Percentiles rank a stretch among this genome's conserved stretches.
phyloP scores from a whole-genome alignment of 1,139 yeast genomes.

The Saccharomycopsis phalli region DNA sequence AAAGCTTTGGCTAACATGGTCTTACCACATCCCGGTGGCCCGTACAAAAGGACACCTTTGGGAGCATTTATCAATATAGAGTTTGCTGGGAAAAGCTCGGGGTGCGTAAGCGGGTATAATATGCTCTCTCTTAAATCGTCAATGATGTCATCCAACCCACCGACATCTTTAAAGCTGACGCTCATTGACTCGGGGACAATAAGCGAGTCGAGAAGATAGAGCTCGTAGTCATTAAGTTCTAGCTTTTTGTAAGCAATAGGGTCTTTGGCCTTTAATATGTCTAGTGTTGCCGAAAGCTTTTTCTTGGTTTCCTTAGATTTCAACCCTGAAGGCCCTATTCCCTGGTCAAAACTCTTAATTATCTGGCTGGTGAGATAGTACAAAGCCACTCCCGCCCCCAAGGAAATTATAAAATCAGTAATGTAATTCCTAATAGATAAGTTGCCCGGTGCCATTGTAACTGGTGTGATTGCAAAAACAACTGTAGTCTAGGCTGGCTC shows the following conservation, averaged over 20 bases:
- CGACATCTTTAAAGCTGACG: conserved; percentile 58
- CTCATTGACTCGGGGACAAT: conserved; percentile 47
- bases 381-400: conserved; percentile 19
- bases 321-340: conserved; percentile 14
- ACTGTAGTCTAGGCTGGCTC: too few relatives aligned
- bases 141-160: conserved; percentile 76
- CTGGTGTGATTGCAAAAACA: too few relatives aligned
- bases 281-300: conserved; percentile 12
- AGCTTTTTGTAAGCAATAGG: conserved; percentile 25
- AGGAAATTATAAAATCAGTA: conserved; percentile 16
- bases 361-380: conserved; percentile 17
- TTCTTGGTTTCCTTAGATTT: conserved; percentile 18
- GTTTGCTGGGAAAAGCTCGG: conserved; percentile 54
- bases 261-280: conserved; percentile 10
- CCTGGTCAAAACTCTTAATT: conserved; percentile 11
- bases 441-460: conserved; percentile 12
- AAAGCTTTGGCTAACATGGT: conserved; percentile 96
- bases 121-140: conserved; percentile 85
- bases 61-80: conserved; percentile 76
- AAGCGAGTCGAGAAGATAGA: conserved; percentile 39
- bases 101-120: conserved; percentile 75
- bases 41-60: conserved; percentile 85
- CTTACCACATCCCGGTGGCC: conserved; percentile 98
- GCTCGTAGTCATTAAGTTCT: conserved; percentile 43
- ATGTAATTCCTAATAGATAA: conserved; percentile 7